Conservation (phyloP, 1,139 yeast genomes). For the Yarrowia galli region DNA sequence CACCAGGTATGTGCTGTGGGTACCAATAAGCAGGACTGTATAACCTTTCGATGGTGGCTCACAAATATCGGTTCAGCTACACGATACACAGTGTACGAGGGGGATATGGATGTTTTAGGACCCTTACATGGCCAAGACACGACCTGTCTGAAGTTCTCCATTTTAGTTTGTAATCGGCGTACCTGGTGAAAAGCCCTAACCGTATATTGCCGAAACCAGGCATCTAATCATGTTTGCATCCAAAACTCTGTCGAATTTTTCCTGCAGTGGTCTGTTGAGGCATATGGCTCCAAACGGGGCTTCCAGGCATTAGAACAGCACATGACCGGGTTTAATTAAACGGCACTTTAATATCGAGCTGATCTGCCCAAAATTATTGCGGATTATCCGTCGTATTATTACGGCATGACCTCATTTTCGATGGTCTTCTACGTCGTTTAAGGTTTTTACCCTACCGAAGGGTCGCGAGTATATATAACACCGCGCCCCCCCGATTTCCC, state of each 20-base stretch:
- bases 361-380: neutral
- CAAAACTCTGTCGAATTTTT: slow-evolving; percentile 16
- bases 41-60: neutral
- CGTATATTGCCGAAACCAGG: slow-evolving; percentile 12
- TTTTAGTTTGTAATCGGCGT: slow-evolving; percentile 1
- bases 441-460: slow-evolving; percentile 37
- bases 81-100: no score
- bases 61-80: neutral
- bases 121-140: neutral
- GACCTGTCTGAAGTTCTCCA: neutral
- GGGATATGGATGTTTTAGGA: no score
- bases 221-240: slow-evolving; percentile 14
- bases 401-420: neutral
- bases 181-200: slow-evolving; percentile 11
- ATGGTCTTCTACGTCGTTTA: slow-evolving; percentile 12
- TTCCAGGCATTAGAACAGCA: neutral
- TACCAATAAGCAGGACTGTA: neutral
- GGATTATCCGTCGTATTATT: neutral
- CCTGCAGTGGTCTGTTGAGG: slow-evolving; percentile 8
- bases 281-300: neutral
- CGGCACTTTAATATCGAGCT: neutral
- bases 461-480: slow-evolving; percentile 34
- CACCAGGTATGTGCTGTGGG: neutral
- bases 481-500: slow-evolving; percentile 26
- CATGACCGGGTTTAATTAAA: neutral